Evolutionary conservation across 352 stramenopile genomes (phyloP).

Genomic region (Halophytophthora batemanensis): DNA sequence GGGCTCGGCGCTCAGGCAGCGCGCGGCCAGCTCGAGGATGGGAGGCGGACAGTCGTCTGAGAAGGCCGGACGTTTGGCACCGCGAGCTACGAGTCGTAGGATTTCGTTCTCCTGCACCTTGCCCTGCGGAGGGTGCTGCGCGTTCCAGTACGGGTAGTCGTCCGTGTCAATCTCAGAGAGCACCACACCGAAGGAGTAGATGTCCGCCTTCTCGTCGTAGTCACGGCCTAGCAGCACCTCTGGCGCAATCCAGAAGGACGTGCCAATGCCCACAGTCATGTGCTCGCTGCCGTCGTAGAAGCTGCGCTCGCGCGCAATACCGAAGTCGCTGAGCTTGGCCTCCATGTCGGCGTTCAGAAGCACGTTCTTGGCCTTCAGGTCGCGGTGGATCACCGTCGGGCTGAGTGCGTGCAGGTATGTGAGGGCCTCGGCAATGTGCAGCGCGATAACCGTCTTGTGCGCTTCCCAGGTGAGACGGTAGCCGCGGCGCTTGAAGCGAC

Average conservation of each 20-base stretch:
- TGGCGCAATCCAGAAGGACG: conserved; percentile 66
- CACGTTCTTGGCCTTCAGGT: conserved; percentile 51
- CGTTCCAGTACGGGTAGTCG: conserved; percentile 64
- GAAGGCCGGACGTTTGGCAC: conserved; percentile 46
- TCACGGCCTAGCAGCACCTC: conserved; percentile 49
- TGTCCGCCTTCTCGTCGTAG: conserved; percentile 49
- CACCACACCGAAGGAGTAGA: conserved; percentile 56
- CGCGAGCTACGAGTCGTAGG: conserved; percentile 50
- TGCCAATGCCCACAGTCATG: conserved; percentile 66
- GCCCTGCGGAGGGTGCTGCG: conserved; percentile 31
- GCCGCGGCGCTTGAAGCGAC: conserved; percentile 38
- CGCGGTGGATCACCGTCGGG: conserved; percentile 53
- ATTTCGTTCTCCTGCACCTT: conserved; percentile 61
- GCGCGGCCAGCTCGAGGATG: conserved; percentile 47
- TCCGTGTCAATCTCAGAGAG: conserved; percentile 58
- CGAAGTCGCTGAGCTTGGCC: conserved; percentile 76
- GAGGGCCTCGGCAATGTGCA: conserved; percentile 63
- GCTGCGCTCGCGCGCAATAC: conserved; percentile 46
- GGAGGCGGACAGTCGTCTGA: conserved; percentile 39
- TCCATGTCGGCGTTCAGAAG: conserved; percentile 45
- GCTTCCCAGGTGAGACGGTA: conserved; percentile 44
- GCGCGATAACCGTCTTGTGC: conserved; percentile 49
- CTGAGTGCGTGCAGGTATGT: conserved; percentile 58
- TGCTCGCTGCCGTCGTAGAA: conserved; percentile 47
- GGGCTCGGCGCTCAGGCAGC: conserved; percentile 52